Base-by-base conservation (phyloP, 2,329 filamentous ascomycete genomes). In the Talaromyces atroroseus region DNA sequence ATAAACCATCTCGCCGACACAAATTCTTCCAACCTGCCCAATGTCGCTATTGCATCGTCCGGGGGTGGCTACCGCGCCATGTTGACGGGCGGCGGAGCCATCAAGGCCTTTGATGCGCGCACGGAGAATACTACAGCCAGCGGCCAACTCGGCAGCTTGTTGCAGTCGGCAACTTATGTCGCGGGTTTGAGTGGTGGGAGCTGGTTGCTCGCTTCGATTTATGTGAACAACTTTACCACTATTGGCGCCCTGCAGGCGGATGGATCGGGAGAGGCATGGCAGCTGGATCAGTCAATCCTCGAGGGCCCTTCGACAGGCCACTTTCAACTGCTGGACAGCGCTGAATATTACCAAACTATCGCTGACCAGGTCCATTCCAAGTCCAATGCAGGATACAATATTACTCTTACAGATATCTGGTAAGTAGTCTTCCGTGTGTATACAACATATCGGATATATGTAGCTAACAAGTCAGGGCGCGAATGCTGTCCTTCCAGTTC, bases 401-500 rank as follows among this genome's bases (percentile, higher is more conserved):
- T 82, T 3, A 88, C 89, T 8, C 79, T 96, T 57, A 96, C 92
- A 0, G 92, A 96, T 74, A 90, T 90, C 71, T 95, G 91, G 87
- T 76, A 68, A 44, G 63, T 60, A 7, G 7, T 26, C 20, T 32
- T 44, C 12, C 11, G 2, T 54, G 16, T 48, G 36, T 42, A 29
- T 29, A 29, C 26, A 29, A 26, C 7, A 20, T 45, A 5, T 54
- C 52, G 14, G 20, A n/a, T 18, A 12, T 45, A 10, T 26, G 26
- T 8, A 14, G n/a, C 57, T 54, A 51, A 44, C 34, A 21, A 2
- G 14, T 32, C 46, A 68, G 67, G 78, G 89, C 89, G 26, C 87
- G 91, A 57, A 89, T 89, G 48, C 79, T 96, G n/a, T 86, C 86
- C 1, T 95, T 88, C 72, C 91, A 96, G 74, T 81, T 96, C 49